phyloP scores from a whole-genome alignment of 352 stramenopile genomes.

The Phytophthora cactorum region DNA sequence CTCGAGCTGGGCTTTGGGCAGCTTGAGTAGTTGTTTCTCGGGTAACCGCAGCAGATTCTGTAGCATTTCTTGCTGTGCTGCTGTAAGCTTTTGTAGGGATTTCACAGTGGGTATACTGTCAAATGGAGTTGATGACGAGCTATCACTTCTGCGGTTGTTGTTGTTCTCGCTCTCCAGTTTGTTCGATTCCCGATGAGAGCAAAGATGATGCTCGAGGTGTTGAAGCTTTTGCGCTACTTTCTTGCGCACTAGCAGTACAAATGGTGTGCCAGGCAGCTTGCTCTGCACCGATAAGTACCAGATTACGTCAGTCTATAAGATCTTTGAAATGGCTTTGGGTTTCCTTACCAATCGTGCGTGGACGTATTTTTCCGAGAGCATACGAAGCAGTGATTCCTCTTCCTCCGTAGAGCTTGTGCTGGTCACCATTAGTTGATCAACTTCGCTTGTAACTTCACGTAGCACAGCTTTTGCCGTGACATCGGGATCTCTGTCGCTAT shows the following conservation, averaged over 20 bases:
- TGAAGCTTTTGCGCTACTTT: conserved; percentile 60
- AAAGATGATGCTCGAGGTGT: conserved; percentile 30
- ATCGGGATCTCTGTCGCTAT: conserved; percentile 37
- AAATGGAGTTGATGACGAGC: background rate
- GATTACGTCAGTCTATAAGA: background rate
- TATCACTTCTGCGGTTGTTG: conserved; percentile 17
- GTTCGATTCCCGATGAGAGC: background rate
- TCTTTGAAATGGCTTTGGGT: background rate
- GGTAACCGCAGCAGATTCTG: conserved; percentile 46
- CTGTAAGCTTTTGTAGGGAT: conserved; percentile 28
- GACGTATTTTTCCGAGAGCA: conserved; percentile 59
- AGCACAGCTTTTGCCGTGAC: conserved; percentile 41
- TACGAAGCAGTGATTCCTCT: conserved; percentile 25
- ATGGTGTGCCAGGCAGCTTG: conserved; percentile 52
- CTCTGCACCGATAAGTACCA: conserved; percentile 27
- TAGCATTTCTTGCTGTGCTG: conserved; percentile 48
- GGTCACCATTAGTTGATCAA: conserved; percentile 42
- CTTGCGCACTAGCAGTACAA: conserved; percentile 50
- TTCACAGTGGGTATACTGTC: conserved; percentile 16
- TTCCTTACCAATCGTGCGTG: conserved; percentile 38
- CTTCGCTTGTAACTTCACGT: conserved; percentile 50
- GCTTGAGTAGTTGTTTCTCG: conserved; percentile 39
- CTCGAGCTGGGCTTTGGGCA: conserved; percentile 47
- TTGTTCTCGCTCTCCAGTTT: conserved; percentile 9
- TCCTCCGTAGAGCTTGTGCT: conserved; percentile 13